A percentile compares a stretch with the other conserved stretches of the same genome.
Conservation (phyloP, 2,329 filamentous ascomycete genomes). For the Gyromitra esculenta region DNA sequence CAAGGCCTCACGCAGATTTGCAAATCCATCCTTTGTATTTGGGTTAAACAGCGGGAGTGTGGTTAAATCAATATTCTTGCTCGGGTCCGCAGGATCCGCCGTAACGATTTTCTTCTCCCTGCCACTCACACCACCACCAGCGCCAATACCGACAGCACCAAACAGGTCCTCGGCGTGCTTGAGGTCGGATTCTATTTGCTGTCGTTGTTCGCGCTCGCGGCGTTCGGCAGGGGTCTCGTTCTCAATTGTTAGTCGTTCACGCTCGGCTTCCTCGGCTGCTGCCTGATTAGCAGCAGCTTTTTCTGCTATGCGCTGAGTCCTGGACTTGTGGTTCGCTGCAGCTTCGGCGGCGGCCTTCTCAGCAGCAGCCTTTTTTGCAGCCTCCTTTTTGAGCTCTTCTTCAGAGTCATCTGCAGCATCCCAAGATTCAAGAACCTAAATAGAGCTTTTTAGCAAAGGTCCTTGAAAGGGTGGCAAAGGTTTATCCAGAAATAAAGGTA, state of each 20-base stretch:
- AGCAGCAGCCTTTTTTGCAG: constrained; percentile 84
- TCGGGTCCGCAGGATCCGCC: constrained; percentile 77
- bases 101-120: constrained; percentile 74
- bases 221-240: constrained; percentile 71
- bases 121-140: constrained; percentile 67
- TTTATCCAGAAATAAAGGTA: not conserved
- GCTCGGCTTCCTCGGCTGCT: constrained; percentile 67
- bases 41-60: constrained; percentile 88
- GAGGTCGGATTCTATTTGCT: constrained; percentile 88
- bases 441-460: not conserved
- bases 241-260: constrained; percentile 65
- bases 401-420: constrained; percentile 97
- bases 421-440: constrained; percentile 91
- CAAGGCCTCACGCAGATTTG: constrained; percentile 79
- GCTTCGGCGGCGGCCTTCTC: constrained; percentile 89
- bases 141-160: constrained; percentile 72
- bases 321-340: constrained; percentile 89
- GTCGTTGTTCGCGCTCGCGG: constrained; percentile 77
- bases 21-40: constrained; percentile 84
- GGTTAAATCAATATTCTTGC: constrained; percentile 81
- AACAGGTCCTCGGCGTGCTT: constrained; percentile 92
- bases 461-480: not conserved
- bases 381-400: constrained; percentile 92
- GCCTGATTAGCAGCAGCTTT: constrained; percentile 68
- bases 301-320: constrained; percentile 85